Evolutionary conservation across 2,329 filamentous ascomycete genomes (phyloP), one percentile per base, ranked within the genome.

Genomic region (Rachicladosporium sp.): DNA sequence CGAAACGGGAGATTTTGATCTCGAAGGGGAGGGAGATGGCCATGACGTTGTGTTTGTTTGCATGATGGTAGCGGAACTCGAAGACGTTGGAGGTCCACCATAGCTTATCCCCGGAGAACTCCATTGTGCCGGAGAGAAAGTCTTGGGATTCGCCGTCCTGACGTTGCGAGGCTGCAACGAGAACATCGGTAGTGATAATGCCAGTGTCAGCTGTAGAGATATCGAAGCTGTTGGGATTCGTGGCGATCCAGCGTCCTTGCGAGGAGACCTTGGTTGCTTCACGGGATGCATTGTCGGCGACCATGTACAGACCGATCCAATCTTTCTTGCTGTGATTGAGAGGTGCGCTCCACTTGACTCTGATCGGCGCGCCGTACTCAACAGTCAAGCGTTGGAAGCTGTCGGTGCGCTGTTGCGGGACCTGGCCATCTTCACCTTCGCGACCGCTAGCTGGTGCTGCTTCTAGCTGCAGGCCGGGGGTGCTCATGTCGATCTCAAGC

Each of bases 21-120:
- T 95, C 89, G 52, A 98, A 98, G 0, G 91, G 88, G 50, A 86
- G 75, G 4, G 88, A 95, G 44, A 96, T 83, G 11, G 86, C 78
- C 83, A 98, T 91, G 55, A 93, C 87, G 49, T 82, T 85, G 63
- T 98, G 87, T 53, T 82, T 82, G 41, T 87, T 87, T 50, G 85
- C 80, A 62, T 98, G 91, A 62, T 98, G 91, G 63, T 95, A 95
- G 32, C 91, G 79, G 67, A 98, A 93, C 56, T 98, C 91, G 55
- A 94, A 98, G 3, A 93, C 83, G 40, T 91, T 91, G 45, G 89
- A 83, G 0, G 83, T 93, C 91, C 91, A 98, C 80, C 86, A 98
- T 2, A 95, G 73, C 64, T 93, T 94, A 65, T 96, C 88, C 35
- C 91, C 88, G 7, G 79, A 70, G 56, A 98, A 96, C 9, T 85